Evolutionary conservation across 305 asterid genomes (phyloP).

Genomic region (Plantago coronopus): DNA sequence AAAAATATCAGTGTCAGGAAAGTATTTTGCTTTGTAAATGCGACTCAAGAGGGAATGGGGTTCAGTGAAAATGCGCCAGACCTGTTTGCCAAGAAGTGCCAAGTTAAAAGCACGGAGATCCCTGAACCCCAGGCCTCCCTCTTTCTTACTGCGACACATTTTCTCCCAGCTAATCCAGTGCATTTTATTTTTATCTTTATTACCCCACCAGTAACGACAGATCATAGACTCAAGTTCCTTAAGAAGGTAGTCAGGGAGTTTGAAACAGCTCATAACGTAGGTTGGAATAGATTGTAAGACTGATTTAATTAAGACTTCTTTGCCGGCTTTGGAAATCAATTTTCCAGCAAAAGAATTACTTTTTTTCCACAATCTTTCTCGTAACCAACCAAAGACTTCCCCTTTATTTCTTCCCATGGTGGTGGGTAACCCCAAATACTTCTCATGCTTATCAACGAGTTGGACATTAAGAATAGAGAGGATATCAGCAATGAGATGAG

Average conservation of each 20-base stretch:
- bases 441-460: not conserved
- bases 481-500: too few species aligned
- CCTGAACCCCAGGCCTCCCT: not conserved
- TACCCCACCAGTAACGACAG: not conserved
- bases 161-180: not conserved
- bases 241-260: too few species aligned
- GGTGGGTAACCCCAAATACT: not conserved
- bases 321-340: not conserved
- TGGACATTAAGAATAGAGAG: not conserved
- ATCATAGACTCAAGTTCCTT: too few species aligned
- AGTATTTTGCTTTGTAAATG: too few species aligned
- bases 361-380: not conserved
- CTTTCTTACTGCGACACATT: not conserved
- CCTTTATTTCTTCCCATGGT: not conserved
- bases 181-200: not conserved
- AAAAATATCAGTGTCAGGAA: too few species aligned
- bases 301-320: not conserved
- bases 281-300: not conserved
- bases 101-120: not conserved
- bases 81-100: too few species aligned
- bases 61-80: too few species aligned
- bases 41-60: too few species aligned
- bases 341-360: not conserved
- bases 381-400: not conserved
- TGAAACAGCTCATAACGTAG: not conserved